Base-by-base conservation (phyloP, 441 rosid genomes). In the Gossypium gossypioides region DNA sequence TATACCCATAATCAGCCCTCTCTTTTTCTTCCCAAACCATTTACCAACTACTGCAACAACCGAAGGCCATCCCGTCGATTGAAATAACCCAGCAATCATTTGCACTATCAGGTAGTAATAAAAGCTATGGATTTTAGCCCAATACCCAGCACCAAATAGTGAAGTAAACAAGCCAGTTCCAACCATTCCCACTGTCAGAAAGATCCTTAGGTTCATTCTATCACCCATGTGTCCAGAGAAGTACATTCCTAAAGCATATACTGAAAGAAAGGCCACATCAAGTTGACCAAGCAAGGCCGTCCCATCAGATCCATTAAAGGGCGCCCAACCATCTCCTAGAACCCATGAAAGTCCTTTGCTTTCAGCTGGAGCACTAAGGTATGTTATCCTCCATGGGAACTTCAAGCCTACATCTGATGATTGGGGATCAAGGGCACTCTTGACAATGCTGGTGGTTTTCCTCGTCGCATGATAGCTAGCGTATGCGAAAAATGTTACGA, bases 51-150 rank as follows among this genome's bases (percentile, higher is more conserved):
- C 97, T 13, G 99, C 97, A 66, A 94, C 99, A 22, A 94, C 97
- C 0, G 97, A 94, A 56, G 99, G 99, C 99, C 99, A 94, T 22
- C 99, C 97, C 2, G 96, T 86, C 56, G 99, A 94, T 75, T 94
- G 97, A 80, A 90, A 90, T 80, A 94, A 75, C 13, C 97, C 99
- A 0, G 97, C 97, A 44, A 88, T 59, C 94, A 90, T 87, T 76
- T 94, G 99, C 48, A 81, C 71, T 3, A 80, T 71, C 71, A 94
- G 76, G 77, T 77, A 94, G 63, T 85, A 92, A 79, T 84, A 88
- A 69, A 87, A 88, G 69, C 65, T 86, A 58, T 94, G 99, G 40
- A 94, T 52, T 27, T 84, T 83, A 8, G 82, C 85, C 97, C 97
- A 94, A 9, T 86, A 94, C 29, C 93, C 99, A 13, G 83, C 79